These are phyloP conservation scores for Sphagnurus paluster DNA, from an alignment of 1,284 basidiomycete species.

Conservation along the genomic window DNA sequence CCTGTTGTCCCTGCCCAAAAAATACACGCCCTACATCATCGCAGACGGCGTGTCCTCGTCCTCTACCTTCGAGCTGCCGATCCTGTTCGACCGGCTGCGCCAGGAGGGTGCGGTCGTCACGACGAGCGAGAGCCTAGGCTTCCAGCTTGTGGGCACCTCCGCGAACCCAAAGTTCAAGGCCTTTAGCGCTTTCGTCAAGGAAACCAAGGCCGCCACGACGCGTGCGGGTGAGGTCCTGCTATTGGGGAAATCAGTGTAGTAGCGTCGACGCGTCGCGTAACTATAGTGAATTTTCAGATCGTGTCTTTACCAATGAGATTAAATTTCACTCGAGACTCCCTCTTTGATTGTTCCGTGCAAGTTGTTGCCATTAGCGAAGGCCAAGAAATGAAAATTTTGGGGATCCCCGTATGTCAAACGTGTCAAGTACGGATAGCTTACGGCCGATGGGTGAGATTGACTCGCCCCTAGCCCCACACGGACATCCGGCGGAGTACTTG, in stretches of 20 bases:
- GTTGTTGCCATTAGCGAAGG: background rate
- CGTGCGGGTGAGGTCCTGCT: constrained; percentile 36
- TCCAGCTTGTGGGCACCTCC: constrained; percentile 78
- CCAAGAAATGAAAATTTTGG: background rate
- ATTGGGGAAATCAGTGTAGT: constrained; percentile 6
- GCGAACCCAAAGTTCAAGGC: constrained; percentile 69
- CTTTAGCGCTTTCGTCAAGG: constrained; percentile 75
- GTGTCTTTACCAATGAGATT: too few relatives aligned
- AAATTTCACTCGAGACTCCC: too few relatives aligned
- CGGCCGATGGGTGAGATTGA: too few relatives aligned
- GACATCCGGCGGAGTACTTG: background rate
- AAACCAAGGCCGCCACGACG: constrained; percentile 66
- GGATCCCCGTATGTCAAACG: too few relatives aligned
- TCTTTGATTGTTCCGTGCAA: background rate
- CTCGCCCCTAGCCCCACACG: constrained; percentile 8
- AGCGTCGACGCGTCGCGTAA: constrained; percentile 1
- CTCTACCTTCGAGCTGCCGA: constrained; percentile 69
- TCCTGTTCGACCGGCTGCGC: constrained; percentile 67
- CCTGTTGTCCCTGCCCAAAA: constrained; percentile 39
- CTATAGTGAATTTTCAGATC: too few relatives aligned
- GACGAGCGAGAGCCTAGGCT: constrained; percentile 81
- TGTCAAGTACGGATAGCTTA: too few relatives aligned
- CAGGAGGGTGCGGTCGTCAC: constrained; percentile 76
- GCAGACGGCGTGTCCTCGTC: constrained; percentile 86
- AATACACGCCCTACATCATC: constrained; percentile 54